Percentiles rank a stretch among this genome's conserved stretches.
These are phyloP conservation scores for Pythium phragmiticola DNA, from an alignment of 352 stramenopile genomes.

Conservation along the genomic window DNA sequence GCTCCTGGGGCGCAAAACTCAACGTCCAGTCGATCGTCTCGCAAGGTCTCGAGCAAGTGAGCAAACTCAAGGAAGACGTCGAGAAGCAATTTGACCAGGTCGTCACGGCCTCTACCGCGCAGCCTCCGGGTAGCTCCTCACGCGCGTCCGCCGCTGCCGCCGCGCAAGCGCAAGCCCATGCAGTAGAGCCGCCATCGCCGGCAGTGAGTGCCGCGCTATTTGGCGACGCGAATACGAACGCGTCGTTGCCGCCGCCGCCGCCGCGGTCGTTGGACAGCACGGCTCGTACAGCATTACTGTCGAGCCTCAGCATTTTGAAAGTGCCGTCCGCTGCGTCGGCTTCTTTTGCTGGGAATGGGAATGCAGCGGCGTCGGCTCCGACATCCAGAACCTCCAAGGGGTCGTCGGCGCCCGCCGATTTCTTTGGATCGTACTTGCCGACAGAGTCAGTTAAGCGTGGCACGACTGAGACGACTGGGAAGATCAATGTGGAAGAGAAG, in stretches of 20 bases:
- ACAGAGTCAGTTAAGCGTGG: neutral
- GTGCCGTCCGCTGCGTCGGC: neutral
- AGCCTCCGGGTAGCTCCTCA: conserved; percentile 17
- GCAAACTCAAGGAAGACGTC: conserved; percentile 80
- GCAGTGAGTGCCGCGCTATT: conserved; percentile 20
- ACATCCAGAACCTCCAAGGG: conserved; percentile 15
- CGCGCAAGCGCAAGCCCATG: neutral
- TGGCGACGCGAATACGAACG: conserved; percentile 5
- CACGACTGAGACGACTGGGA: neutral
- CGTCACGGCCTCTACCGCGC: conserved; percentile 34
- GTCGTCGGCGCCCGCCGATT: conserved; percentile 2
- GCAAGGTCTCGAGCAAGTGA: conserved; percentile 81
- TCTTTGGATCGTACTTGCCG: conserved; percentile 25
- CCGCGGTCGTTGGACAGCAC: conserved; percentile 25
- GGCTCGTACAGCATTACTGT: conserved; percentile 15
- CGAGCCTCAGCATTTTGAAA: conserved; percentile 14
- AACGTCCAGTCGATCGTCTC: conserved; percentile 85
- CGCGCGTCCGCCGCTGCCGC: conserved; percentile 4
- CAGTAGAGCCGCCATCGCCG: conserved; percentile 13
- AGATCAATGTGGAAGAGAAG: neutral
- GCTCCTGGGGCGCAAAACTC: conserved; percentile 62
- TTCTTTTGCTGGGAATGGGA: neutral
- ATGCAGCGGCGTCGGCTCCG: conserved; percentile 16
- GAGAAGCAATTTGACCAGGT: conserved; percentile 88
- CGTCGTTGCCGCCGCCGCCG: conserved; percentile 4